Evolutionary conservation across 2,329 filamentous ascomycete species (phyloP), one percentile per base, ranked within the genome.

Genomic region (Fusarium humuli): DNA sequence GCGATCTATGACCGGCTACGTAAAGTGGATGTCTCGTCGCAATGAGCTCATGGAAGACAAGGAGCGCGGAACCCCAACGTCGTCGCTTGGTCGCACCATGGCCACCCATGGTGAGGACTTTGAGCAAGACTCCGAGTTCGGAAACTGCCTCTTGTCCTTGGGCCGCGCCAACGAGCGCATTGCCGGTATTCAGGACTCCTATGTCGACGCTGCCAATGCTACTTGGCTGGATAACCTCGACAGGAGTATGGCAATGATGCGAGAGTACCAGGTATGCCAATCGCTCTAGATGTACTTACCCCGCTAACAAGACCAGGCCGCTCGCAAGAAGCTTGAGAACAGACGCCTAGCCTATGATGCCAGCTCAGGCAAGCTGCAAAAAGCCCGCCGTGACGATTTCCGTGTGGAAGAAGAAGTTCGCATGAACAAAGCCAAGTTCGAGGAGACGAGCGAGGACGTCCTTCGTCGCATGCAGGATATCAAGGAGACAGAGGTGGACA

Each of bases 221-320:
- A 92, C 88, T 78, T 98, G 95, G 95, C 85, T 97, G 61, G 94
- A 98, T 79, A 94, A 92, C n/a, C 84, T 97, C 23, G 95, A 98
- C 79, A 87, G 94, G 71, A 97, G 92, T 27, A 81, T 97, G 55
- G 91, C 93, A 37, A 96, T 97, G 86, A 95, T 98, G 93, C 98
- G 97, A 80, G 96, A 98, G 77, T 98, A 97, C 76, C 94, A 98
- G 87, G 92, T 95, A 85, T 57, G 87, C 27, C 7, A 12, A 8
- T 34, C 18, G 14, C 12, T 29, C 34, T 11, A 48, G 10, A 18
- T 23, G 2, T 9, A 50, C 12, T 5, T 18, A 22, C 30, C 23
- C 18, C 4, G 53, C 70, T 74, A 44, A 74, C 63, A 63, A 91
- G 1, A 11, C 3, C 25, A 75, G 91, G 86, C 88, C 71, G 89